Percentiles rank a stretch among this genome's conserved stretches.
Conservation (phyloP, 2,329 filamentous ascomycete genomes). For the Rutstroemia sp. region DNA sequence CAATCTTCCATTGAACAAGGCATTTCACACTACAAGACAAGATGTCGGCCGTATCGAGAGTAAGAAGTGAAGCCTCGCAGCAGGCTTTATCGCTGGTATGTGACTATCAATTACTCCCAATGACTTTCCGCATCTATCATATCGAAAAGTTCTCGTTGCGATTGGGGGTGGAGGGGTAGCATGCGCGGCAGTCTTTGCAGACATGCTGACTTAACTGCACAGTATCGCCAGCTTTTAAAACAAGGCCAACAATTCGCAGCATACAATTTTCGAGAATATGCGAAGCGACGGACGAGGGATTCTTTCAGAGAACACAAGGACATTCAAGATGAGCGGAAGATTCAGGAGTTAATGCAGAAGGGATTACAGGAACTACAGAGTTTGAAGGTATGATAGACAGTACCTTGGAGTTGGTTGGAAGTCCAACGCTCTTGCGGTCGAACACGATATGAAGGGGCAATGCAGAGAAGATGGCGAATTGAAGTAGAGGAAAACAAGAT, state of each 20-base stretch:
- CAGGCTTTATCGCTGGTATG: conserved; percentile 30
- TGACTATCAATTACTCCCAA: not conserved
- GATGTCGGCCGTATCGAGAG: conserved; percentile 24
- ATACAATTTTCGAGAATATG: conserved; percentile 98
- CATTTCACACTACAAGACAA: conserved; percentile 4
- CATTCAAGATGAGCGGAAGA: conserved; percentile 64
- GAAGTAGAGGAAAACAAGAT: not conserved
- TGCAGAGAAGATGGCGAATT: not conserved
- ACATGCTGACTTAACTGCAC: conserved; percentile 6
- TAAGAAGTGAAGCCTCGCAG: conserved; percentile 24
- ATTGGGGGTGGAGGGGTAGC: not conserved
- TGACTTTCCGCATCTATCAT: conserved; percentile 4
- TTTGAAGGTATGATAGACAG: conserved; percentile 72
- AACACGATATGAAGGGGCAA: not conserved
- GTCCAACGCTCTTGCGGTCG: not conserved
- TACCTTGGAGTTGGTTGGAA: not conserved
- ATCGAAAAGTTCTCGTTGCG: not conserved
- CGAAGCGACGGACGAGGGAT: conserved; percentile 81
- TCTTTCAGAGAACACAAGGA: conserved; percentile 75
- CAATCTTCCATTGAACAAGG: too few relatives aligned
- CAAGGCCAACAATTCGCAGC: conserved; percentile 80
- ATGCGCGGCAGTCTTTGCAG: not conserved
- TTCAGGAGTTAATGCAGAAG: conserved; percentile 86
- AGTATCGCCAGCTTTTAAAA: conserved; percentile 91
- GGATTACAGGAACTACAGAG: conserved; percentile 80